Base-by-base conservation (phyloP, 2,329 filamentous ascomycete species). In the Claviceps fusiformis region DNA sequence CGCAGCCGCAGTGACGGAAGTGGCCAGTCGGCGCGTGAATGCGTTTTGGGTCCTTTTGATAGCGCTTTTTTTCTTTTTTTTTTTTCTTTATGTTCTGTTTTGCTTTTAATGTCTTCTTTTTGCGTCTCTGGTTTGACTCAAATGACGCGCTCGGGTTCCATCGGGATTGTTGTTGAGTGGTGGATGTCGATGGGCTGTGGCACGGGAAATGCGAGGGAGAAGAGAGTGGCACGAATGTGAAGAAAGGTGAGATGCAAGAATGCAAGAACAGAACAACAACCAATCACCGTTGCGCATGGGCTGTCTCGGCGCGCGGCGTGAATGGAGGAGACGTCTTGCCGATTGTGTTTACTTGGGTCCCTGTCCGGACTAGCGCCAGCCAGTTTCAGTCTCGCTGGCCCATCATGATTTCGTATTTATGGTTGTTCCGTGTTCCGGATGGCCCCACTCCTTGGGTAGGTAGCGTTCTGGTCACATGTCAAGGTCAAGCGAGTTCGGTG, bases 311-410 rank as follows among this genome's bases (percentile, higher is more conserved):
- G 52, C 52, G 55, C 55, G 37, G 37, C 50, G 45, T 52, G 49
- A 35, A 52, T 15, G 43, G 41, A 13, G 49, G 27, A 39, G 37
- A 39, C 4, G 35, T 39, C 50, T 17, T 49, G 46, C 35, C 43
- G 29, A 54, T 48, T 58, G 62, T 67, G 65, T 67, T 67, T 67
- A 67, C 63, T 66, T 11, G 54, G 54, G 7, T 29, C 62, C 58
- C 44, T 5, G 59, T 58, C 45, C 17, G 58, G 64, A 50, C 56
- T 66, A 66, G 64, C 58, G 53, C 31, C 17, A 15, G 29, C 43
- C 41, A 35, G 52, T 43, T 54, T 45, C 51, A 44, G 31, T 19
- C 17, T 17, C 37, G 11, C 3, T 5, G 24, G 4, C 24, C 19
- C 13, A 17, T 47, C 45, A 27, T 27, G 15, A 24, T 37, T 19